These are phyloP conservation scores for Spizellomyces sp. DNA, from an alignment of 192 early-diverging fungal genomes.

Conservation along the genomic window DNA sequence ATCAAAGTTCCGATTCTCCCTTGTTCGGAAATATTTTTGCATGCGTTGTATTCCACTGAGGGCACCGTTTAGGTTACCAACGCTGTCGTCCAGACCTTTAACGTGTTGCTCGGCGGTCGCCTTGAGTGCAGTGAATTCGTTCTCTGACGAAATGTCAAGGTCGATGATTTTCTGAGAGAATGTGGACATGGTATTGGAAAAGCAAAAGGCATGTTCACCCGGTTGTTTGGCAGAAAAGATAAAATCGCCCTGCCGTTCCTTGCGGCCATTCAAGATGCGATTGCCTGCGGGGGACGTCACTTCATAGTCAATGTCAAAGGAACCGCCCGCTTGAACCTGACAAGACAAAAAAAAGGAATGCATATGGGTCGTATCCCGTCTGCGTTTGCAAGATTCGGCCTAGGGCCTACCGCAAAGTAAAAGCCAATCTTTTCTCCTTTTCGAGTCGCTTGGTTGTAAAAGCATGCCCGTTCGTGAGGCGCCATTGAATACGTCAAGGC, in stretches of 20 bases:
- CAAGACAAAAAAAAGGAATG: background rate
- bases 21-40: conserved; percentile 84
- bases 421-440: conserved; percentile 90
- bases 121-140: conserved; percentile 57
- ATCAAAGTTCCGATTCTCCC: conserved; percentile 87
- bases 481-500: conserved; percentile 84
- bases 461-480: conserved; percentile 90
- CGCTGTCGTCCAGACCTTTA: conserved; percentile 56
- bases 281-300: conserved; percentile 75
- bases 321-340: conserved; percentile 92
- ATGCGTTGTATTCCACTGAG: conserved; percentile 74
- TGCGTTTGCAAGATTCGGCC: background rate
- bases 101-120: conserved; percentile 38
- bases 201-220: conserved; percentile 97
- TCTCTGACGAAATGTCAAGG: conserved; percentile 91
- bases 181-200: conserved; percentile 91
- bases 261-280: conserved; percentile 71
- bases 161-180: conserved; percentile 91
- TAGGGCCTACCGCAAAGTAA: conserved; percentile 89
- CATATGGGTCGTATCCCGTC: background rate
- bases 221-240: conserved; percentile 82
- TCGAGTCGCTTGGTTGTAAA: conserved; percentile 74
- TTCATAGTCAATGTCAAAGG: conserved; percentile 95
- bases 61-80: conserved; percentile 54
- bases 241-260: conserved; percentile 93